Base-by-base conservation (phyloP, 345 rosid species). In the Hibiscus tridactylites region DNA sequence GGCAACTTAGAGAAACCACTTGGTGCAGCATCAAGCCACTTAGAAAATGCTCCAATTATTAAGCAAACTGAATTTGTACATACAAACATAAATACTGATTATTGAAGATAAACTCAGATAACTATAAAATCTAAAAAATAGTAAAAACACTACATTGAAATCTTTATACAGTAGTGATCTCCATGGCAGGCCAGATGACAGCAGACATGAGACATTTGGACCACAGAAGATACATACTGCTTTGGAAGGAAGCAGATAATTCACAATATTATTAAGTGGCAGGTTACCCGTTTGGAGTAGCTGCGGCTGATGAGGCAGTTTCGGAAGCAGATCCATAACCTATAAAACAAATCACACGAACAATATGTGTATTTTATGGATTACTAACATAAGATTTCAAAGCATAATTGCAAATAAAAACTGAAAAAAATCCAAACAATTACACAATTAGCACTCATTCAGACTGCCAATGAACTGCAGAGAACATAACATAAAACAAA, bases 41-140 rank as follows among this genome's bases (percentile, higher is more conserved):
- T 96, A 74, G 99, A 96, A 78, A 92, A 92, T 72, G 95, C 98
- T 75, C 99, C 99, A 83, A 92, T 83, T 19, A 91, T 92, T 75
- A 96, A 84, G 89, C 99, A 96, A 75, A 91, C 99, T 95, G 92
- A 84, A 79, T 82, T 49, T 68, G 61, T 62, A 54, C 74, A 65
- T 4, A 33, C 61, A 58, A 31, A 74, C 7, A 81, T 70, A 54
- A 31, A 15, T 70, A 37, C 71, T 63, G 66, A 64, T 69, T 42
- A 67, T 33, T 65, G 53, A 63, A 24, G 46, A 65, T 66, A 24
- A 56, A 70, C 61, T 65, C 39, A 72, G 63, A 72, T 47, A 68
- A 31, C 50, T 63, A 47, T 12, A 53, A 50, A 26, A 61, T 56
- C 56, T 73, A 63, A 61, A 63, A 56, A 68, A 47, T 50, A 26